A percentile compares a stretch with the other conserved stretches of the same genome.
Evolutionary conservation across 495 filamentous ascomycete species (phyloP).

Genomic region (Jackrogersella minutella): DNA sequence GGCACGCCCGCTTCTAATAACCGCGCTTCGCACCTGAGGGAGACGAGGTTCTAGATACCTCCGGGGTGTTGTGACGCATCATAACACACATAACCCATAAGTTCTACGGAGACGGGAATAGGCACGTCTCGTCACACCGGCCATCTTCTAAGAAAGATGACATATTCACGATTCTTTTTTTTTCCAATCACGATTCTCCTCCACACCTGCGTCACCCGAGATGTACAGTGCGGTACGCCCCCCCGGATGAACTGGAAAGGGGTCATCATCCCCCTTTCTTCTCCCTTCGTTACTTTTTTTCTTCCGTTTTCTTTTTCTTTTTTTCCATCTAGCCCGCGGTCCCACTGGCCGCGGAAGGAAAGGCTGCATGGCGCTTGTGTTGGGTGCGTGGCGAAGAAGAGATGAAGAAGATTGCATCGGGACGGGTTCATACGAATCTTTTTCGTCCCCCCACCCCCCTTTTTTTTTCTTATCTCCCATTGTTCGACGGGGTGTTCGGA

Average conservation of each 20-base stretch:
- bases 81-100: too few relatives aligned
- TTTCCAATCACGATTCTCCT: background rate
- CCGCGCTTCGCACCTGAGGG: conserved; percentile 50
- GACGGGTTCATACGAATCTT: background rate
- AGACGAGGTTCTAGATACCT: conserved; percentile 28
- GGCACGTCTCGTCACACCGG: too few relatives aligned
- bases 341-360: background rate
- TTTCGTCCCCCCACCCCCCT: background rate
- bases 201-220: background rate
- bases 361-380: background rate
- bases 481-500: too few relatives aligned
- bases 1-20: conserved; percentile 25
- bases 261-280: background rate
- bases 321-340: background rate
- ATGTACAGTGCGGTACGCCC: too few relatives aligned
- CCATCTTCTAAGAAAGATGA: too few relatives aligned
- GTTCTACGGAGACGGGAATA: too few relatives aligned
- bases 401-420: conserved; percentile 17
- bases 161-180: too few relatives aligned
- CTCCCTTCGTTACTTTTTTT: background rate
- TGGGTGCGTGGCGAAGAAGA: too few relatives aligned
- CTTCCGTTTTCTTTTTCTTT: background rate
- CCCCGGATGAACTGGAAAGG: too few relatives aligned
- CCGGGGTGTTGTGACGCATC: too few relatives aligned
- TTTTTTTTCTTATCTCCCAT: too few relatives aligned